Base-by-base conservation (phyloP, 2,329 filamentous ascomycete genomes). In the Neofusicoccum cordaticola region DNA sequence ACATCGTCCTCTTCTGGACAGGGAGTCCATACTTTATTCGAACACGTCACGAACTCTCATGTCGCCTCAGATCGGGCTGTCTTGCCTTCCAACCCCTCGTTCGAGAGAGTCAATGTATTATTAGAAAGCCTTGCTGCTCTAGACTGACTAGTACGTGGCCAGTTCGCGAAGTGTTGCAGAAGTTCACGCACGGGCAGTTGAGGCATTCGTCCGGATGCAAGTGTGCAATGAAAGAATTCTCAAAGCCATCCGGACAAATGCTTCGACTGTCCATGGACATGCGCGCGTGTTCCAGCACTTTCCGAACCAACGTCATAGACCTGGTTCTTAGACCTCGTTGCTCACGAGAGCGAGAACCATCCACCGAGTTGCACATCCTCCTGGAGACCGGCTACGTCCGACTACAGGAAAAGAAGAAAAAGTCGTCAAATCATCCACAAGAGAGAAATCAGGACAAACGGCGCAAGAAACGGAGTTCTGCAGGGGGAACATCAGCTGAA, bases 401-500 rank as follows among this genome's bases (percentile, higher is more conserved):
- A 52, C 34, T 31, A n/a, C 15, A 19, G 44, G 37, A 60, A 34
- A n/a, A 57, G 35, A 56, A 56, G 37, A 56, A 19, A 56, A 57
- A 44, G 19, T 57, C 53, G 44, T 57, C 53, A 57, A 44, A 57
- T 57, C 53, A 57, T 57, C 53, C 39, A 44, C 53, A 57, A 8
- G 41, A 42, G 22, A 41, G 17, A 57, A 42, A 8, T 31, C 13
- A 8, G 11, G n/a, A 17, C 13, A 19, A 47, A 37, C 15, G 22
- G 50, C 31, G 50, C n/a, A 53, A 27, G 27, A 42, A 60, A 45
- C 12, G 11, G 41, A 47, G 3, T 37, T 47, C 56, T 31, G 42
- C 41, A 11, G 13, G 31, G 15, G 27, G 19, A 34, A 9, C 41
- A 47, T 15, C 9, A 47, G 3, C 50, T 37, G 50, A 52, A 52